Base-by-base conservation (phyloP, 2,329 filamentous ascomycete species). In the Gnomoniopsis smithogilvyi region DNA sequence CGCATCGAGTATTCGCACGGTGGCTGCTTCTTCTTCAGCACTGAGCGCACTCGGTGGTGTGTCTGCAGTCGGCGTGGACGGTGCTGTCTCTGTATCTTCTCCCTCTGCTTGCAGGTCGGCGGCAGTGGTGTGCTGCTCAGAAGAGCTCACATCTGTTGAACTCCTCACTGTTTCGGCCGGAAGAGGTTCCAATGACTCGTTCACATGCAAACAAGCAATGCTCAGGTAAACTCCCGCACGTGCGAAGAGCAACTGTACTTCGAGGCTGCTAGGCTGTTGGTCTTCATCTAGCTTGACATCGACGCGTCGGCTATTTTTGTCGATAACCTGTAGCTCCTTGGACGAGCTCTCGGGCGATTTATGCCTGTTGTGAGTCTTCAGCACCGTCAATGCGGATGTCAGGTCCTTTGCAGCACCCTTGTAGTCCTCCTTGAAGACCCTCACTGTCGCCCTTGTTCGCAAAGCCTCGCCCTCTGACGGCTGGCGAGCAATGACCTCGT, bases 221-320 rank as follows among this genome's bases (percentile, higher is more conserved):
- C 83, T 84, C 38, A 96, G 76, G 69, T 93, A 90, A 6, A 86
- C 85, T 6, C 84, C 83, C 1, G 86, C 91, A 49, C 91, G 83
- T 65, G 93, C 88, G 70, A 95, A 94, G 4, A 91, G 73, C 4
- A 95, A 72, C 68, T 95, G 91, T 51, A 82, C 79, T 69, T 91
- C 88, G 63, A 93, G 76, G 69, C 90, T 91, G 65, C 80, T 88
- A 15, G 91, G 91, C 64, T 93, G 90, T 62, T 90, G 66, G 4
- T 69, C 72, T 54, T 80, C 71, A 43, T 76, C 65, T 17, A 78
- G 60, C 1, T 72, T 66, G 48, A 74, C 62, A 15, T 78, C 73
- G 10, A 67, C 69, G 2, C 66, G 68, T 34, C 72, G 62, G 62
- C 19, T 64, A 62, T 26, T 64, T 47, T 19, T 66, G 64, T 64